Conservation (phyloP, 2,329 filamentous ascomycete species). For the Sporothrix brasiliensis region DNA sequence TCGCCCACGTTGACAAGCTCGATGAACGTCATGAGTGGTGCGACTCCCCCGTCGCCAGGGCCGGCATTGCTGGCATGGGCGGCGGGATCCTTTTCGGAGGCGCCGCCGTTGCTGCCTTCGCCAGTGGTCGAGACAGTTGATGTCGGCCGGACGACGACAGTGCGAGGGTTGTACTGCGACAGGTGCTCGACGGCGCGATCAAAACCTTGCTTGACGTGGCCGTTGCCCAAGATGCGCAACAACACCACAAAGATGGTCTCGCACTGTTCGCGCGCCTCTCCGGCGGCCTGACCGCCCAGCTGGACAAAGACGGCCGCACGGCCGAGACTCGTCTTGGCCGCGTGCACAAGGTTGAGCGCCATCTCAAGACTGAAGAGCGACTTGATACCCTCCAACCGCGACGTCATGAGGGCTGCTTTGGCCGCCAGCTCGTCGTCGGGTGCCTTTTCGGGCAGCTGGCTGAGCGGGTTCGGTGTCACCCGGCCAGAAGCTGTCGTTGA, state of each 20-base stretch:
- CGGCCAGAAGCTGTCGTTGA: slow-evolving; percentile 18
- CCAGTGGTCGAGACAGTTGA: slow-evolving; percentile 50
- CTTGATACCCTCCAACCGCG: slow-evolving; percentile 89
- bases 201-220: slow-evolving; percentile 91
- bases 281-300: slow-evolving; percentile 77
- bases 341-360: slow-evolving; percentile 83
- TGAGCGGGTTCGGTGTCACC: slow-evolving; percentile 22
- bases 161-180: slow-evolving; percentile 85
- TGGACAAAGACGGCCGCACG: slow-evolving; percentile 80
- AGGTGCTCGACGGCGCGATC: slow-evolving; percentile 90
- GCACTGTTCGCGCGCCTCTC: slow-evolving; percentile 85
- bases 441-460: slow-evolving; percentile 51
- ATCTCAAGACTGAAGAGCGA: slow-evolving; percentile 96
- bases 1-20: slow-evolving; percentile 98
- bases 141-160: slow-evolving; percentile 71
- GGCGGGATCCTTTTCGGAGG: neutral
- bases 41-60: slow-evolving; percentile 60
- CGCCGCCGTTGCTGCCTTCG: slow-evolving; percentile 54
- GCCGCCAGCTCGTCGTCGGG: slow-evolving; percentile 91
- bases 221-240: slow-evolving; percentile 78
- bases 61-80: neutral
- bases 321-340: slow-evolving; percentile 84
- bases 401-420: slow-evolving; percentile 97
- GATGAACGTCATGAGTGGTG: slow-evolving; percentile 90
- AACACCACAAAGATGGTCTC: slow-evolving; percentile 84